Conservation (phyloP, 306 rosid genomes). For the Astragalus membranaceus region DNA sequence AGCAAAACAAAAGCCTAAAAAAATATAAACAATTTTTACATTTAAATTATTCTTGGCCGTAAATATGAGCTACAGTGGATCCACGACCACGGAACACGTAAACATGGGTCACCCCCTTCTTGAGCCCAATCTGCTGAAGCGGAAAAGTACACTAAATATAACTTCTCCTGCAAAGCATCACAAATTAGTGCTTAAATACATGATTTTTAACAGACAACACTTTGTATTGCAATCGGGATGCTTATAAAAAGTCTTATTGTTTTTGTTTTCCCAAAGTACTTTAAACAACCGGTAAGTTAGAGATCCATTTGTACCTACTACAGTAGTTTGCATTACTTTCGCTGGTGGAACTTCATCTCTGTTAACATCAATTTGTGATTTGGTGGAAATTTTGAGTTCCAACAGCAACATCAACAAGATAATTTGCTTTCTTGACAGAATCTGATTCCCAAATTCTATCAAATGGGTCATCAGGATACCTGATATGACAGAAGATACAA, state of each 20-base stretch:
- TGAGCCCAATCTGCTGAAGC: conserved; percentile 61
- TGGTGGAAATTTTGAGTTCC: conserved; percentile 79
- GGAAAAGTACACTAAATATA: conserved; percentile 52
- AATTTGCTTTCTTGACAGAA: conserved; percentile 86
- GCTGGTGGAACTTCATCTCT: conserved; percentile 69
- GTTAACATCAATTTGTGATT: conserved; percentile 52
- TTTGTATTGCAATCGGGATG: not conserved
- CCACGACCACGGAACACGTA: conserved; percentile 98
- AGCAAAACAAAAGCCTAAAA: conserved; percentile 12
- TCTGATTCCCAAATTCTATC: conserved; percentile 97
- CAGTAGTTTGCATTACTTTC: conserved; percentile 96
- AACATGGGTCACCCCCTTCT: conserved; percentile 97
- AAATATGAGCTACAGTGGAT: conserved; percentile 69
- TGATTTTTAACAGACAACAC: not conserved
- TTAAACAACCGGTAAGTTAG: conserved; percentile 54
- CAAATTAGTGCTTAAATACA: conserved; percentile 4
- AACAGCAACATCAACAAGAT: conserved; percentile 82
- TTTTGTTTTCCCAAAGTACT: not conserved
- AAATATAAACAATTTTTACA: conserved; percentile 44
- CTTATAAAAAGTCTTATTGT: not conserved
- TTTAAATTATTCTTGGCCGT: conserved; percentile 70
- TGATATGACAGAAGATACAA: conserved; percentile 26
- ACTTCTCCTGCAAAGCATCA: conserved; percentile 49
- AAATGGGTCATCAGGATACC: conserved; percentile 97
- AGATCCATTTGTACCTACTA: conserved; percentile 81